phyloP scores from a whole-genome alignment of 345 rosid species.

The Pistacia atlantica region DNA sequence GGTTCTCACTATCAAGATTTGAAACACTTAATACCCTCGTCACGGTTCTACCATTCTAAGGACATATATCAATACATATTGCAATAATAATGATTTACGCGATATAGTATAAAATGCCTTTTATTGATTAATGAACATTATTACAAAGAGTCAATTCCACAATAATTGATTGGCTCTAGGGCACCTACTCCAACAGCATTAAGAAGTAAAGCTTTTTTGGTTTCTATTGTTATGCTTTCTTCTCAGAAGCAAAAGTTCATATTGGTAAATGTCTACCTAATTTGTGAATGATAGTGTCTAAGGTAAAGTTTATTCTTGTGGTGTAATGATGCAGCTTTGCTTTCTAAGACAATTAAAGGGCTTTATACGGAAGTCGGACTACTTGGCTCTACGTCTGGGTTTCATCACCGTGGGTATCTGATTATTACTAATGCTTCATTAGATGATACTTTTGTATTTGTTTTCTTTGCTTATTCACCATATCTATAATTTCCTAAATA shows the following conservation, averaged over 20 bases:
- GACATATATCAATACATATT: no score
- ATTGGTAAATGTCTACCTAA: neutral
- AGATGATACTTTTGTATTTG: conserved; percentile 1
- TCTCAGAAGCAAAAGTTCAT: neutral
- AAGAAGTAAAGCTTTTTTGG: neutral
- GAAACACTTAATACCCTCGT: no score
- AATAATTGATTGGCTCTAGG: no score
- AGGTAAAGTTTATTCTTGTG: conserved; percentile 1
- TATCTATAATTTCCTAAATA: neutral
- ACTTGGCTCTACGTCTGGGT: conserved; percentile 82
- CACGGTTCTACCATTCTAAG: no score
- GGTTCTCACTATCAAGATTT: no score
- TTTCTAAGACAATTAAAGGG: conserved; percentile 81
- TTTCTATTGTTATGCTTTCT: neutral
- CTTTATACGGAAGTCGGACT: conserved; percentile 79
- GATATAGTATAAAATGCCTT: no score
- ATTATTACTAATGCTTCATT: conserved; percentile 1
- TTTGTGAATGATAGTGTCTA: neutral
- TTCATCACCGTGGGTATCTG: conserved; percentile 73
- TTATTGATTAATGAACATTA: no score
- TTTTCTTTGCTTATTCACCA: neutral
- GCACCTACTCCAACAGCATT: no score
- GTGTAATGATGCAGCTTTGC: conserved; percentile 65
- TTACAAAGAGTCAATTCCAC: no score
- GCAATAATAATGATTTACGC: no score